A percentile compares a stretch with the other conserved stretches of the same genome.
Conservation (phyloP, 2,329 filamentous ascomycete species). For the Scleromitrula shiraiana region DNA sequence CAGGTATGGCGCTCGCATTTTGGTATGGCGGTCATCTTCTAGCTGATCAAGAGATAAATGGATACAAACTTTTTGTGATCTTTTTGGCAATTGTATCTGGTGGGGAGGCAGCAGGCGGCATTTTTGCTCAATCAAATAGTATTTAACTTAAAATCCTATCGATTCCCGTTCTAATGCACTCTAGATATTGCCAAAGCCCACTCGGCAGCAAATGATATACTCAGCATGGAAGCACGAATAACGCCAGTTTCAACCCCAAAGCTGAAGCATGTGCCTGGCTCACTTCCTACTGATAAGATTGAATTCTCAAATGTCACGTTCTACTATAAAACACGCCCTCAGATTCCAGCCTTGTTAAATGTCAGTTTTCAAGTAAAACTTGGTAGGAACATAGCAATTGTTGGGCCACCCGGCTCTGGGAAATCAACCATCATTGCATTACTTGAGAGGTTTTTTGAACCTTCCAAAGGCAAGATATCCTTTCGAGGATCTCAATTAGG, state of each 20-base stretch:
- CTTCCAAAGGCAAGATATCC: slow-evolving; percentile 30
- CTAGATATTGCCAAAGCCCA: background rate
- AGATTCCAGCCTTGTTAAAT: slow-evolving; percentile 40
- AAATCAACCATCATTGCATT: slow-evolving; percentile 66
- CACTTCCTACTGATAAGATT: background rate
- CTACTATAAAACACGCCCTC: background rate
- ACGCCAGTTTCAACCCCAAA: background rate
- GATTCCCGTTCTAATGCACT: background rate
- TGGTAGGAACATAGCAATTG: slow-evolving; percentile 85
- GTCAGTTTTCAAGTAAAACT: slow-evolving; percentile 62
- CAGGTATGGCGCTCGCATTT: slow-evolving; percentile 49
- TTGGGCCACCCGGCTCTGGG: slow-evolving; percentile 64
- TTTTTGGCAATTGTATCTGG: slow-evolving; percentile 38
- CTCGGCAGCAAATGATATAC: background rate
- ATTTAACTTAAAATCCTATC: background rate
- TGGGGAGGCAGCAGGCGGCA: slow-evolving; percentile 1
- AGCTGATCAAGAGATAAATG: slow-evolving; percentile 31
- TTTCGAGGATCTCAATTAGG: background rate
- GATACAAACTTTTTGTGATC: slow-evolving; percentile 41
- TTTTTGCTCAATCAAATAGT: slow-evolving; percentile 7
- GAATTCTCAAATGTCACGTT: background rate
- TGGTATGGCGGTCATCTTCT: slow-evolving; percentile 41
- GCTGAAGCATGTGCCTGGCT: slow-evolving; percentile 49
- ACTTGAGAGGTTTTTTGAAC: slow-evolving; percentile 88
- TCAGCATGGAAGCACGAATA: background rate